A percentile compares a stretch with the other conserved stretches of the same genome.
Conservation (phyloP, 306 rosid species). For the Mimosa bimucronata region DNA sequence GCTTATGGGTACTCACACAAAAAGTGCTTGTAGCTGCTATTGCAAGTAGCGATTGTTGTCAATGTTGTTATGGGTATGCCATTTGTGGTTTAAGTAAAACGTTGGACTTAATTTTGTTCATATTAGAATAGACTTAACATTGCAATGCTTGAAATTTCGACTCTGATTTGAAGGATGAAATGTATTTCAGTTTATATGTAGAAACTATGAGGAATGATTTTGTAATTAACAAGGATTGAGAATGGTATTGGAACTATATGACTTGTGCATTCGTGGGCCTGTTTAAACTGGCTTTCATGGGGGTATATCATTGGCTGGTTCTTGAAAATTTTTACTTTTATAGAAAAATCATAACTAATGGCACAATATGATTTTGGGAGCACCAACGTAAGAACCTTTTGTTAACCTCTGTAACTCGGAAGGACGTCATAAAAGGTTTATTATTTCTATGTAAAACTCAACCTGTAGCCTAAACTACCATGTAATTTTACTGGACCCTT, state of each 20-base stretch:
- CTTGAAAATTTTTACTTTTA: not conserved
- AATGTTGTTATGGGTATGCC: not conserved
- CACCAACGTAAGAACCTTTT: not conserved
- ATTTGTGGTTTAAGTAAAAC: slow-evolving; percentile 17
- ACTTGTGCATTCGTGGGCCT: slow-evolving; percentile 3
- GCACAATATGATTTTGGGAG: slow-evolving; percentile 10
- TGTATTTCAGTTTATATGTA: not conserved
- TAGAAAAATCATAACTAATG: not conserved
- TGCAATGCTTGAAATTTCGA: slow-evolving; percentile 21
- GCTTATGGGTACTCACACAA: slow-evolving; percentile 9
- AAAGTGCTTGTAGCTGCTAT: slow-evolving; percentile 1
- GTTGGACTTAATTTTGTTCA: slow-evolving; percentile 10
- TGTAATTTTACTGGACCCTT: not conserved
- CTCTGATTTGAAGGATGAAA: slow-evolving; percentile 27
- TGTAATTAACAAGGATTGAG: not conserved
- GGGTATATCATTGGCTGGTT: slow-evolving; percentile 11
- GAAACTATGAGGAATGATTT: not conserved
- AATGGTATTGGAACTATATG: not conserved
- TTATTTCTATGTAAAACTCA: not conserved
- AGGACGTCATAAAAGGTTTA: slow-evolving; percentile 9
- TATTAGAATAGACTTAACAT: slow-evolving; percentile 7
- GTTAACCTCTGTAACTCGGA: not conserved
- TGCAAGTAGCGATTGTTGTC: not conserved
- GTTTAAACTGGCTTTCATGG: not conserved
- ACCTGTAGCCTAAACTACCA: slow-evolving; percentile 16